Conservation (phyloP, 2,329 filamentous ascomycete species). For the Raffaelea arxii region DNA sequence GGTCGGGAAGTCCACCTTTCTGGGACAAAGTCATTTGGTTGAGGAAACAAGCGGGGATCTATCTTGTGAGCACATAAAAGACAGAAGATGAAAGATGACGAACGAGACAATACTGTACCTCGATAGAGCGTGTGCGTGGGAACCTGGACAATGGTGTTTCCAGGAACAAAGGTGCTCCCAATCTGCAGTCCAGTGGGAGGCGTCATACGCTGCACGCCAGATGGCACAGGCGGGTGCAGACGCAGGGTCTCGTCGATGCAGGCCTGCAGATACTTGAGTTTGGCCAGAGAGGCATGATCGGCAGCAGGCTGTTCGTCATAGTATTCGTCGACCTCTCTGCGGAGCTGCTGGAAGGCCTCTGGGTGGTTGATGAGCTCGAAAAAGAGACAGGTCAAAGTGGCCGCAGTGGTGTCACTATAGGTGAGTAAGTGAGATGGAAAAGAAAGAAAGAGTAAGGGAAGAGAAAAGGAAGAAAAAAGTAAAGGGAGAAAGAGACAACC, state of each 20-base stretch:
- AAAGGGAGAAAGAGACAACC: neutral
- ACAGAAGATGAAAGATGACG: neutral
- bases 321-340: constrained; percentile 19
- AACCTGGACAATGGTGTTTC: constrained; percentile 22
- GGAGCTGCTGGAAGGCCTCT: constrained; percentile 15
- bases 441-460: too few relatives aligned
- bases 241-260: constrained; percentile 26
- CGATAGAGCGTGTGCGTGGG: constrained; percentile 18
- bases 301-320: neutral
- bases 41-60: constrained; percentile 11
- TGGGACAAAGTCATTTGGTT: constrained; percentile 20
- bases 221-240: constrained; percentile 20
- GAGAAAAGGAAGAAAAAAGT: neutral
- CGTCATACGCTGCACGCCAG: constrained; percentile 24
- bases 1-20: constrained; percentile 23
- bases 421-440: neutral
- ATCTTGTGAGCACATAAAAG: neutral
- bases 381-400: constrained; percentile 5
- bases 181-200: constrained; percentile 26
- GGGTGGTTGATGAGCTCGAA: constrained; percentile 12
- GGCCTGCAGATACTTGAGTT: constrained; percentile 20
- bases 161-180: constrained; percentile 23
- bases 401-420: constrained; percentile 10
- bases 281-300: neutral
- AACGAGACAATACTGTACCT: neutral